Evolutionary conservation across 176 grass and related monocot genomes (phyloP), one percentile per base, ranked within the genome.

Genomic region (Rhynchospora tenuis): DNA sequence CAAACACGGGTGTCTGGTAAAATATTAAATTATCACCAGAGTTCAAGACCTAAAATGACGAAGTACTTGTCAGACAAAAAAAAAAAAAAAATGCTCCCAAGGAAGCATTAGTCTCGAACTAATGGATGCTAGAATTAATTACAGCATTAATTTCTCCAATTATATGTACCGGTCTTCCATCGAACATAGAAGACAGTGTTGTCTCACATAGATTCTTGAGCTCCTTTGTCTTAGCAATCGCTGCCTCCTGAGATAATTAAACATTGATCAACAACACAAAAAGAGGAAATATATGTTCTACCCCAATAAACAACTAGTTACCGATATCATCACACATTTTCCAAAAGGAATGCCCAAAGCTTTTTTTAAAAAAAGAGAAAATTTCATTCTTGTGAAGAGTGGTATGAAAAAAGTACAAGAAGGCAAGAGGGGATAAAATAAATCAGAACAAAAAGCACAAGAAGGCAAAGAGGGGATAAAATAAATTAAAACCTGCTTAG

Each of bases 71-170:
- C 23, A 55, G 73, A 52, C 8, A 7, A 24, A 70, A 45, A 27
- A 75, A 7, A 24, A 70, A 45, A 27, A 75, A 74, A 52, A 9
- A 7, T 76, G 23, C 50, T 17, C 6, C 50, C 24, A 42, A 19
- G 42, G 4, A 55, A 55, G 14, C 26, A 51, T 14, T 27, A 22
- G 26, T 74, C 7, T 50, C 54, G 65, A 56, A 91, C 44, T 89
- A 85, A 92, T 89, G 91, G 85, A 83, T 52, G 77, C 66, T 86
- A 5, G 92, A 87, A 81, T 84, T 90, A 31, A 95, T 58, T 26
- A 95, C 65, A 82, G 74, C 87, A 86, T 99, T 99, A 75, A 95
- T 99, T 71, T 99, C 91, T 76, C 96, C 93, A 86, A 93, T 95
- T 86, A 99, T 95, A 80, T 95, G 85, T 44, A 95, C 93, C 7